Conservation (phyloP, 2,329 filamentous ascomycete genomes). For the Biscogniauxia marginata region DNA sequence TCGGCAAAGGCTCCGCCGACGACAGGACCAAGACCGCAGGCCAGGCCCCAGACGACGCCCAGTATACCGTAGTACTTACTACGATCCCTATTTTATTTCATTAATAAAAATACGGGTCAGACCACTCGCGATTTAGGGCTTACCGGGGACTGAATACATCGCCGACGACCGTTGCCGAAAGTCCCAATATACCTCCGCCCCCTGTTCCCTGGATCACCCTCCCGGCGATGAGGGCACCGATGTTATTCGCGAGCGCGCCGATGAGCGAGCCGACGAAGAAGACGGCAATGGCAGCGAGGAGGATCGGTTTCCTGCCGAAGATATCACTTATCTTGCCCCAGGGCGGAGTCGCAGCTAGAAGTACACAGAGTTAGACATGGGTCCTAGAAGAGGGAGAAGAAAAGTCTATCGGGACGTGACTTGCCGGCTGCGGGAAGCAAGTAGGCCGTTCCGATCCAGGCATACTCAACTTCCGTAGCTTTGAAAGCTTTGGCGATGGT, state of each 20-base stretch:
- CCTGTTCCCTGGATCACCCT: conserved; percentile 49
- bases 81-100: conserved; percentile 2
- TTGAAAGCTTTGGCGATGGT: conserved; percentile 56
- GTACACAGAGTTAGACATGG: too few relatives aligned
- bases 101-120: not conserved
- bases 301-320: conserved; percentile 54
- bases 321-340: conserved; percentile 66
- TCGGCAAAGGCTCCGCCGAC: conserved; percentile 8
- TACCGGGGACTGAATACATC: conserved; percentile 42
- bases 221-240: conserved; percentile 47
- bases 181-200: conserved; percentile 48
- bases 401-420: too few relatives aligned
- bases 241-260: conserved; percentile 44
- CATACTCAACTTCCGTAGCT: conserved; percentile 63
- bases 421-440: too few relatives aligned
- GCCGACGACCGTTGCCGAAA: conserved; percentile 54
- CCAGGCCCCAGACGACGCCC: conserved; percentile 1
- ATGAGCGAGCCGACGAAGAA: conserved; percentile 54
- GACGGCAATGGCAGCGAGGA: conserved; percentile 46
- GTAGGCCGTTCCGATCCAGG: conserved; percentile 73
- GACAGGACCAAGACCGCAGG: conserved; percentile 5
- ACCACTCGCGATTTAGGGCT: too few relatives aligned
- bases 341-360: conserved; percentile 66
- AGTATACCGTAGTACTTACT: conserved; percentile 4
- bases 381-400: too few relatives aligned